Evolutionary conservation across 1,139 yeast species (phyloP), one percentile per base, ranked within the genome.

Genomic region (Scheffersomyces quercinus): DNA sequence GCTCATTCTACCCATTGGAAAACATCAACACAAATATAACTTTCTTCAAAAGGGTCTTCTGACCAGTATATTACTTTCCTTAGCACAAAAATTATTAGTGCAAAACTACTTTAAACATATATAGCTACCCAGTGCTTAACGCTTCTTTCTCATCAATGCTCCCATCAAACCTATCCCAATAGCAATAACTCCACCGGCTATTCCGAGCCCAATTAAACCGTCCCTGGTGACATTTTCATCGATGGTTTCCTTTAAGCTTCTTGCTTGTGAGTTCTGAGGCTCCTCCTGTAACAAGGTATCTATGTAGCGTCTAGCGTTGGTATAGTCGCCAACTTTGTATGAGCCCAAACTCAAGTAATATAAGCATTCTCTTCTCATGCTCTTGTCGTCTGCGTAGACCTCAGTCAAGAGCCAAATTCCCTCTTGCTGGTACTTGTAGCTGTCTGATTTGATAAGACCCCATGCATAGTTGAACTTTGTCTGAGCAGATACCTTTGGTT

Each of bases 391-490:
- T 54, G 83, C 81, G 66, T 85, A 91, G 37, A 88, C 78, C 42
- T 82, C 83, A 0, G 93, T 79, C 47, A 95, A 72, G 31, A 91
- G 74, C 45, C 80, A 82, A 24, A 95, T 82, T 0, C 98, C 99
- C 43, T 84, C 75, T 52, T 84, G 78, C 58, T 88, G 96, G 47
- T 87, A 84, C 39, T 73, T 75, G 20, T 73, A 73, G 37, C 73
- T 69, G 40, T 65, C 58, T 4, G 96, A 82, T 60, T 90, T 90
- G 49, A 95, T 81, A 42, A 93, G 71, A 1, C 96, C 99, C 99
- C 99, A 95, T 0, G 97, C 96, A 57, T 88, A 88, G 65, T 93
- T 95, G 75, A 95, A 95, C 46, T 83, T 79, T 3, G 97, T 85
- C 62, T 89, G 97, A 0, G 88, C 76, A 0, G 90, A 76, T 0